Evolutionary conservation across 106 monocot species (phyloP), one percentile per base, ranked within the genome.

Genomic region (Acanthochlamys bracteata): DNA sequence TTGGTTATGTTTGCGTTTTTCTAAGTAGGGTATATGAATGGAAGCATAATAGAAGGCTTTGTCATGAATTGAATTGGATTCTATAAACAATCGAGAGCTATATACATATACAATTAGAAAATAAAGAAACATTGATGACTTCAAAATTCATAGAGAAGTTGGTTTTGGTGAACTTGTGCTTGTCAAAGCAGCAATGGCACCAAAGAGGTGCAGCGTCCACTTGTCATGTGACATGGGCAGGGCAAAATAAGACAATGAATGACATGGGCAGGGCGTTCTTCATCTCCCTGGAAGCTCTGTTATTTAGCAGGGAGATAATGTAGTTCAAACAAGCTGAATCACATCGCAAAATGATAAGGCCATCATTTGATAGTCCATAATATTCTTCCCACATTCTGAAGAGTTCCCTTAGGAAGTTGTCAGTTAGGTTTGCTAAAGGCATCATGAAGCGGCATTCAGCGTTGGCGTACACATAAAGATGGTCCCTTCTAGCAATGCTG

Each of bases 371-470:
- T 10, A 76, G 52, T 23, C 75, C 75, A 19, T 69, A 76, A 45
- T 69, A 24, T 19, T 76, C 69, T 57, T 69, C 75, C 2, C 69
- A 63, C 54, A 76, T 69, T 2, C 63, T 40, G 16, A 76, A 55
- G 17, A 76, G 63, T 39, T 69, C 64, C 6, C 25, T 43, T 45
- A 76, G 58, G 55, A 69, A 69, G 45, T 19, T 22, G 43, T 10
- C 62, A 10, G 49, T 57, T 12, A 76, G 75, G 19, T 69, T 58
- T 51, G 24, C n/a, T 10, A 76, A 11, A 7, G 64, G 66, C 6
- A 66, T 55, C 66, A 66, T 66, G 66, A 66, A 66, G 4, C 66
- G 53, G 49, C 33, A 20, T 40, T 20, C 66, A 55, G 53, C 53
- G 7, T 0, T 20, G 9, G 66, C 12, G 33, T 66, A 66, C 16